Evolutionary conservation across 208 protist genomes (phyloP), one percentile per base, ranked within the genome.

Genomic region (Acanthamoeba healyi): DNA sequence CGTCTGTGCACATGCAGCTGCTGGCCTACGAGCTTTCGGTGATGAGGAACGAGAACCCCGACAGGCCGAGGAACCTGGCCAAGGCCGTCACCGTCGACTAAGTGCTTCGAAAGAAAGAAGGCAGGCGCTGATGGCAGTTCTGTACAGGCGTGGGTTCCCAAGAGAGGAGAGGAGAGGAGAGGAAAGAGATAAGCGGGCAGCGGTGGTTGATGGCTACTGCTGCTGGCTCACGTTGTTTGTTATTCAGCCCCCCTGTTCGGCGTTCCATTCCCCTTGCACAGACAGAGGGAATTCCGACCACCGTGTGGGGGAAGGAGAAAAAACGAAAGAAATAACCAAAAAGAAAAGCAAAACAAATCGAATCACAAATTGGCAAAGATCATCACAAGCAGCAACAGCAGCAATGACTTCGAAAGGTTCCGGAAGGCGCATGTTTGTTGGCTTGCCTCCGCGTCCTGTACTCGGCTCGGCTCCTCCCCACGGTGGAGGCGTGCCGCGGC

Each of bases 11-110:
- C 22, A 22, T 46, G 38, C 36, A 86, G 77, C 96, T 99, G 46
- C 95, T 99, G 19, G 95, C 99, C 0, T 99, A 99, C 96, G 97
- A 99, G 94, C 94, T 99, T 32, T 98, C 99, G 34, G 61, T 99
- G 46, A 19, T 96, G 17, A 97, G 97, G 26, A 98, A 98, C 29
- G 97, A 98, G 95, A 98, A 99, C 94, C 98, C 89, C 29, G 96
- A 97, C 79, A n/a, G 65, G 19, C 96, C 96, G 17, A 90, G 95
- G 38, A 99, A 99, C 96, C 94, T 99, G 17, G 99, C 99, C 3
- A 99, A 99, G 97, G 98, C 98, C 91, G 99, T 99, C 1, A 99
- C 99, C 32, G 98, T 99, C 14, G 96, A 96, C 65, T 97, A 93
- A 96, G 34, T 70, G 54, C 54, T 22, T 12, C 22, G 22, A 22